A percentile compares a stretch with the other conserved stretches of the same genome.
phyloP scores from a whole-genome alignment of 2,329 filamentous ascomycete species.

The Monosporascus sp. region DNA sequence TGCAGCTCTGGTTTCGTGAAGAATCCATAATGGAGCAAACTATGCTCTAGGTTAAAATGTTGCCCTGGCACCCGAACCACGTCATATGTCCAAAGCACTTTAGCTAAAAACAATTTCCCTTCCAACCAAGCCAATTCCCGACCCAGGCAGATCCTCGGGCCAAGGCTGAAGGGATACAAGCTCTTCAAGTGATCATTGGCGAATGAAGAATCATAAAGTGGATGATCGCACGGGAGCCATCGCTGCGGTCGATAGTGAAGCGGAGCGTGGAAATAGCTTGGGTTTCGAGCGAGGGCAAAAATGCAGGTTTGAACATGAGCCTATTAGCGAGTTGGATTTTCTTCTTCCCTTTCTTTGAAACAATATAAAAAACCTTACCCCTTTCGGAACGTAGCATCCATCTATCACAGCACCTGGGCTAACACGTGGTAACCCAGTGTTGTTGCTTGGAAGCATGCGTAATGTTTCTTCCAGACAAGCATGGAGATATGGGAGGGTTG shows the following conservation, averaged over 20 bases:
- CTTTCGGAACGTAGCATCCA: conserved; percentile 16
- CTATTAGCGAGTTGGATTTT: not conserved
- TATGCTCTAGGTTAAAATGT: conserved; percentile 1
- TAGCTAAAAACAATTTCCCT: conserved; percentile 3
- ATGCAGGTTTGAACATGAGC: not conserved
- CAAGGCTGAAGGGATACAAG: not conserved
- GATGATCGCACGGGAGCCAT: conserved; percentile 2
- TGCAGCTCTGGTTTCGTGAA: conserved; percentile 3
- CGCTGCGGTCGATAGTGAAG: conserved; percentile 3
- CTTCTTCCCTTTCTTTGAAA: too few species aligned
- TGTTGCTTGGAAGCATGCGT: conserved; percentile 24
- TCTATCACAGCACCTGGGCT: conserved; percentile 18
- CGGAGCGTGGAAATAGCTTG: conserved; percentile 5
- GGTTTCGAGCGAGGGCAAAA: not conserved
- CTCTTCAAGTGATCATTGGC: not conserved
- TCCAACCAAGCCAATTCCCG: conserved; percentile 5
- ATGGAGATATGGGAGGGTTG: conserved; percentile 25
- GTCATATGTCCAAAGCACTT: conserved; percentile 9
- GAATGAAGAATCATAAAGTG: conserved; percentile 1
- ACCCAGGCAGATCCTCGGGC: not conserved
- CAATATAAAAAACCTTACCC: conserved; percentile 5
- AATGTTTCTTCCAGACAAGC: conserved; percentile 30
- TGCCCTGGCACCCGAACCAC: not conserved
- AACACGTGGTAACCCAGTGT: conserved; percentile 11
- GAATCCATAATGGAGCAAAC: conserved; percentile 6